phyloP scores from a whole-genome alignment of 1,284 basidiomycete genomes.

The Apiotrichum veenhuisii region DNA sequence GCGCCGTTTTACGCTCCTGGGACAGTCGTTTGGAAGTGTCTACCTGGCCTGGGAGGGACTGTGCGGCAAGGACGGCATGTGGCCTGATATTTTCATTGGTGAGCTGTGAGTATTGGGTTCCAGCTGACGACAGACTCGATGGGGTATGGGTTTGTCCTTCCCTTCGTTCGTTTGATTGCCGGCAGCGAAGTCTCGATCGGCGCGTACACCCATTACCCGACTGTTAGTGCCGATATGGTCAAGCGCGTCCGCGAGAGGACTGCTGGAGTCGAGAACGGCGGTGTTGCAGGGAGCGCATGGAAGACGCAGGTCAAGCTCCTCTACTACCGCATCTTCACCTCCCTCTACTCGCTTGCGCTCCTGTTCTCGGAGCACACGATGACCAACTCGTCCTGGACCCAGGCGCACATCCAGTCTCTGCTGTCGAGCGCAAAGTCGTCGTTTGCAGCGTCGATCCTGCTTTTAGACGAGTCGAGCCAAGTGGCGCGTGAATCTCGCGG shows the following conservation, averaged over 20 bases:
- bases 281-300: slow-evolving; percentile 60
- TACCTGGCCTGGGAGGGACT: slow-evolving; percentile 68
- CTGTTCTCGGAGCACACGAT: slow-evolving; percentile 67
- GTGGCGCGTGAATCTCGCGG: slow-evolving; percentile 14
- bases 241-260: slow-evolving; percentile 65
- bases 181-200: slow-evolving; percentile 65
- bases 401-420: slow-evolving; percentile 72
- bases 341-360: slow-evolving; percentile 72
- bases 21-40: slow-evolving; percentile 85
- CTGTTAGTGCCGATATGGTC: slow-evolving; percentile 93
- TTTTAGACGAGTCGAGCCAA: slow-evolving; percentile 30
- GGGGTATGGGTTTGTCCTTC: slow-evolving; percentile 95
- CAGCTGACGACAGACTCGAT: slow-evolving; percentile 70
- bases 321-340: slow-evolving; percentile 89
- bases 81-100: slow-evolving; percentile 83
- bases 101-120: slow-evolving; percentile 17
- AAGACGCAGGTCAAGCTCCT: slow-evolving; percentile 68
- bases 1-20: slow-evolving; percentile 83
- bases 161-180: slow-evolving; percentile 62
- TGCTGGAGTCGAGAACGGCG: slow-evolving; percentile 66
- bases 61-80: slow-evolving; percentile 44
- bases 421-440: slow-evolving; percentile 47
- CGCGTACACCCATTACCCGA: slow-evolving; percentile 94
- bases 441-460: slow-evolving; percentile 28
- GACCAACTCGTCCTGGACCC: slow-evolving; percentile 96